Conservation (phyloP, 2,329 filamentous ascomycete species). For the Diaporthe sp. region DNA sequence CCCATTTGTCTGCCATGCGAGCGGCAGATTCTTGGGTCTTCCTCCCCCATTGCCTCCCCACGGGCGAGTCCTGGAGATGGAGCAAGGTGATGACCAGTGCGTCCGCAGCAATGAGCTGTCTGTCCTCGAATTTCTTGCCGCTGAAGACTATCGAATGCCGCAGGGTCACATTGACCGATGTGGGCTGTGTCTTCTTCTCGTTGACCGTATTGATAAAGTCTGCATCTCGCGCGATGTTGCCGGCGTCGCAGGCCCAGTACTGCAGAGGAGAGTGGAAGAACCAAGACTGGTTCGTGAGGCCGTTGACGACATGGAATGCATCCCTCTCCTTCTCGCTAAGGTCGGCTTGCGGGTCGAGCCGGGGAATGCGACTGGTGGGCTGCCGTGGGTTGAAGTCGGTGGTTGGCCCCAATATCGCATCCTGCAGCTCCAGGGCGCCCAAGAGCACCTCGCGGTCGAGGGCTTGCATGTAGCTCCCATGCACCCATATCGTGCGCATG, state of each 20-base stretch:
- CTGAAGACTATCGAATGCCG: slow-evolving; percentile 86
- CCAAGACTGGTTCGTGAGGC: slow-evolving; percentile 75
- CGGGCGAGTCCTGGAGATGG: slow-evolving; percentile 74
- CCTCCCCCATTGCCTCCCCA: slow-evolving; percentile 76
- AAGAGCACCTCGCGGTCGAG: slow-evolving; percentile 75
- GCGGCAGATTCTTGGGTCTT: slow-evolving; percentile 67
- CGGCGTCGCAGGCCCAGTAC: slow-evolving; percentile 80
- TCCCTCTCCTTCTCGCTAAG: slow-evolving; percentile 64
- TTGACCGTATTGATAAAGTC: slow-evolving; percentile 81
- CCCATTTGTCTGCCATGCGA: slow-evolving; percentile 68
- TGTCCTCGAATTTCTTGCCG: slow-evolving; percentile 81
- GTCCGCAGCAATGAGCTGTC: slow-evolving; percentile 78
- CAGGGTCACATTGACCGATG: slow-evolving; percentile 79
- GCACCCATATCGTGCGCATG: slow-evolving; percentile 86
- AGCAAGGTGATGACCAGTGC: slow-evolving; percentile 84
- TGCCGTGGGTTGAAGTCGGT: slow-evolving; percentile 66
- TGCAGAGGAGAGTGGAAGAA: slow-evolving; percentile 87
- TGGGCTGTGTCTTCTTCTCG: slow-evolving; percentile 69
- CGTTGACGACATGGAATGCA: slow-evolving; percentile 70
- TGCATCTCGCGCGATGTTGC: slow-evolving; percentile 69
- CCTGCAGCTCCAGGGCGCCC: slow-evolving; percentile 77
- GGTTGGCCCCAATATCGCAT: slow-evolving; percentile 75
- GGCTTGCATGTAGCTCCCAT: slow-evolving; percentile 84
- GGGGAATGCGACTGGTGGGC: slow-evolving; percentile 46
- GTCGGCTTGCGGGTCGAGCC: slow-evolving; percentile 50